These are phyloP conservation scores for Micractinium conductrix DNA, from an alignment of 139 green algal species.

Conservation along the genomic window DNA sequence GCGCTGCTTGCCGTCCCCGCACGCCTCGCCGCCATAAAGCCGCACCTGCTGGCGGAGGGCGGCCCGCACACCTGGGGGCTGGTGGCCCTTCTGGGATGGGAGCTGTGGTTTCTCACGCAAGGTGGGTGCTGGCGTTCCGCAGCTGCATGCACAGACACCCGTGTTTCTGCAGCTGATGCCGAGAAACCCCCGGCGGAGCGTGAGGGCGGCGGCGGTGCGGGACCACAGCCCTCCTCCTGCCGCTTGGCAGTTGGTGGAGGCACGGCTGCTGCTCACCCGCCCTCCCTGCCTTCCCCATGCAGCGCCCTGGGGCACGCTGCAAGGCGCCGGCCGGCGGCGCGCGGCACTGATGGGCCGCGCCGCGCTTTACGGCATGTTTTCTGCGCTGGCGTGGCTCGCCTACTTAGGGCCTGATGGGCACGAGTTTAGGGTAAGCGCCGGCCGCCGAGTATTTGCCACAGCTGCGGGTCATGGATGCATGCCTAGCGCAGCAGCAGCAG, in stretches of 20 bases:
- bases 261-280: too few relatives aligned
- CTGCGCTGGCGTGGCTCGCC: conserved; percentile 1
- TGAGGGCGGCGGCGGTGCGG: too few relatives aligned
- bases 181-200: neutral
- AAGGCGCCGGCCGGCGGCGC: neutral
- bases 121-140: neutral
- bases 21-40: too few relatives aligned
- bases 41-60: neutral
- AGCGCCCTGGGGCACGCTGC: too few relatives aligned
- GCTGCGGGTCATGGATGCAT: too few relatives aligned
- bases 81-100: conserved; percentile 7
- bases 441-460: neutral
- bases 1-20: too few relatives aligned
- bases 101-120: conserved; percentile 1
- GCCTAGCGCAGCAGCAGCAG: too few relatives aligned
- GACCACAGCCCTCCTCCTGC: too few relatives aligned
- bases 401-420: neutral
- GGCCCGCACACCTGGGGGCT: conserved; percentile 21
- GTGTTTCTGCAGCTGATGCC: neutral
- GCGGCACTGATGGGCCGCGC: neutral
- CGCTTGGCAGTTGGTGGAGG: too few relatives aligned
- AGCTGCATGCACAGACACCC: neutral
- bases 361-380: neutral
- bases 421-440: conserved; percentile 9
- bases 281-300: too few relatives aligned